Base-by-base conservation (phyloP, 306 rosid genomes). In the Sesbania bispinosa region DNA sequence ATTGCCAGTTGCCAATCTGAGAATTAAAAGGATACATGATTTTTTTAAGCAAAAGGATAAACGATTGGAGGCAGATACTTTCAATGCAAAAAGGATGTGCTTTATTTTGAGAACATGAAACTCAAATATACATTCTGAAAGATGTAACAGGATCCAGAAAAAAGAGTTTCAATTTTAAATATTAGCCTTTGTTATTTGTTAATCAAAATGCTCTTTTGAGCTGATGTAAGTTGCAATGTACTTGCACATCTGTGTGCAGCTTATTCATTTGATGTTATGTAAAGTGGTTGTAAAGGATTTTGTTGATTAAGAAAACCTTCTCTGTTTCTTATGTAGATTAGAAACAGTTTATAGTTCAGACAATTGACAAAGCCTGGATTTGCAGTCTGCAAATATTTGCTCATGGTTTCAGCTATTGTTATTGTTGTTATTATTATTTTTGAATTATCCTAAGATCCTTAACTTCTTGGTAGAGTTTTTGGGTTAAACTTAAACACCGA, bases 391-490 rank as follows among this genome's bases (percentile, higher is more conserved):
- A 50, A 62, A 35, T 33, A 61, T 16, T 53, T 38, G 30, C 63
- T 36, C 33, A 4, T 18, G 30, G 58, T 5, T 35, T 61, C 42
- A 8, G 23, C 39, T 35, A 69, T 38, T 41, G 20, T 51, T 67
- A 18, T 24, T 65, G 3, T 64, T 48, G 10, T 48, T 58, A 6
- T 36, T n/a, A n/a, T n/a, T n/a, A n/a, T 48, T 47, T 52, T 21
- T 35, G 69, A 62, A 47, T 48, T 62, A 41, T 45, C 43, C 33
- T 59, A 26, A 26, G 47, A 59, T 18, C 41, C 36, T 41, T 33
- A 14, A 14, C 51, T 71, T 71, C 47, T 38, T 38, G 52, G 33
- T 48, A 11, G 58, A 77, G 46, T 42, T 42, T 41, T 61, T 18
- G 24, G 29, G 50, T 42, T 29, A 23, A 53, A 52, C 41, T 65